Evolutionary conservation across 345 rosid species (phyloP), one percentile per base, ranked within the genome.

Genomic region (Aurinia saxatilis): DNA sequence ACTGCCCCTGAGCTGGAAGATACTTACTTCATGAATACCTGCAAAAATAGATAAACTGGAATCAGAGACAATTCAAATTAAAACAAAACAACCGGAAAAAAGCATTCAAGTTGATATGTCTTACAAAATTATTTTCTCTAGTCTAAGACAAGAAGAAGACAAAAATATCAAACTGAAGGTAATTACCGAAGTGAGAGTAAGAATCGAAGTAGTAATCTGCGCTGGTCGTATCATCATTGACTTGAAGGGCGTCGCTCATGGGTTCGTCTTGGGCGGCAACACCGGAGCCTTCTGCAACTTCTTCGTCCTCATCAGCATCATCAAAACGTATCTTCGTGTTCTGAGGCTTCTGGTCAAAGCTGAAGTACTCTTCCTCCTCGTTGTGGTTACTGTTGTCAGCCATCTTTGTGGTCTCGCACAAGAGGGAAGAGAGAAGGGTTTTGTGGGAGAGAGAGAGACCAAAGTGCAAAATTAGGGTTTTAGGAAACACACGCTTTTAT

Each of bases 21-120:
- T 67, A 80, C 97, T 88, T 86, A 95, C 99, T 90, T 95, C 99
- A 63, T 95, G 99, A 76, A 95, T 95, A 37, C 97, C 99, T 95
- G 85, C 80, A 78, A 71, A n/a, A 79, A 69, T 1, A 50, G 50
- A 64, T 8, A 4, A 35, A 68, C 18, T 39, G 21, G 35, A 68
- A 31, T 0, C 38, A 65, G 12, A 38, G n/a, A n/a, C n/a, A n/a
- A n/a, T n/a, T n/a, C n/a, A n/a, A n/a, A 39, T 10, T n/a, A n/a
- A 53, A 13, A 19, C 5, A 63, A 7, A 16, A 3, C 3, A 61
- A 35, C 5, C n/a, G n/a, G n/a, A n/a, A n/a, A 62, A 42, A 49
- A 38, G 6, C 7, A 62, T 35, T 4, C 2, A 21, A 1, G 2
- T 31, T 13, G n/a, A n/a, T n/a, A n/a, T n/a, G n/a, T n/a, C n/a